Evolutionary conservation across 768 basidiomycete species (phyloP).

Genomic region (Leucocoprinus sp.): DNA sequence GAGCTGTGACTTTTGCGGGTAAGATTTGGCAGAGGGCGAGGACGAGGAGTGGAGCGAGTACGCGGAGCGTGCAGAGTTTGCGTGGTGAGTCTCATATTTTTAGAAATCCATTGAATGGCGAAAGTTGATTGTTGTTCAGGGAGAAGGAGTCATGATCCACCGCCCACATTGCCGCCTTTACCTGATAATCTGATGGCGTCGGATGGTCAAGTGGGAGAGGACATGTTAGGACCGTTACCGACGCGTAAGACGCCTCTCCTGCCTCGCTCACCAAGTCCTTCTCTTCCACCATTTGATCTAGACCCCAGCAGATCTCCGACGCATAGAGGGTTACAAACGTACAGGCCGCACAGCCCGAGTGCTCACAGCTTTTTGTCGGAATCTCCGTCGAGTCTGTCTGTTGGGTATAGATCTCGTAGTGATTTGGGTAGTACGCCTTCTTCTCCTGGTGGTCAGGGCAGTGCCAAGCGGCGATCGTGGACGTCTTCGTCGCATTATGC

Average conservation of each 20-base stretch:
- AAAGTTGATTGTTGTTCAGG: background rate
- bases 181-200: background rate
- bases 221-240: background rate
- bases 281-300: background rate
- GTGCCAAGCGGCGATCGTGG: slow-evolving; percentile 36
- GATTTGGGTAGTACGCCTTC: background rate
- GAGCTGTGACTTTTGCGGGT: slow-evolving; percentile 53
- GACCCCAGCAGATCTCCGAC: slow-evolving; percentile 2
- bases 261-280: background rate
- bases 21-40: slow-evolving; percentile 48
- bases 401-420: background rate
- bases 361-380: slow-evolving; percentile 2
- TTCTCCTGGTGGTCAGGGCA: background rate
- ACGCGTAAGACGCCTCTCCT: background rate
- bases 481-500: slow-evolving; percentile 30
- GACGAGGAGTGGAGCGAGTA: slow-evolving; percentile 46
- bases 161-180: slow-evolving; percentile 8
- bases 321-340: background rate
- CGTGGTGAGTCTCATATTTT: slow-evolving; percentile 28
- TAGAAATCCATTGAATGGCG: background rate
- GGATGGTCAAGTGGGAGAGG: background rate
- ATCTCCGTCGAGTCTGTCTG: slow-evolving; percentile 8
- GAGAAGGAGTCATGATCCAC: slow-evolving; percentile 11
- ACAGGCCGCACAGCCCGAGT: background rate
- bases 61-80: slow-evolving; percentile 27